phyloP scores from a whole-genome alignment of 306 rosid species.

The Mimosa bimucronata region DNA sequence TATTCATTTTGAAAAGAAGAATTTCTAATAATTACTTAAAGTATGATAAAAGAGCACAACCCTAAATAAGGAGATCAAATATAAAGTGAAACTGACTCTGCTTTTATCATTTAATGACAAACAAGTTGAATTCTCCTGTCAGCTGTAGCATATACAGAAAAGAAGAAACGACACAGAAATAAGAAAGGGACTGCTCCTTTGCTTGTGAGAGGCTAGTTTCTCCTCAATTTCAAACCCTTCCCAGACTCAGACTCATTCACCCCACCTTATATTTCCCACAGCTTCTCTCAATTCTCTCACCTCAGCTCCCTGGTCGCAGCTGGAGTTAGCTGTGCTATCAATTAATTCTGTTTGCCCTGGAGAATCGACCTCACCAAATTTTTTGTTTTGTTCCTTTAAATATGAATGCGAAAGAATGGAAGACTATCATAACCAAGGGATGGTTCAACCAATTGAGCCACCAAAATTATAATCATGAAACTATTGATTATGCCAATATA shows the following conservation, averaged over 20 bases:
- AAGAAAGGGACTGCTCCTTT: background rate
- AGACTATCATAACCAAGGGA: conserved; percentile 16
- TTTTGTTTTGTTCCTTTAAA: background rate
- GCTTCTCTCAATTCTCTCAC: background rate
- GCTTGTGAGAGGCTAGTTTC: background rate
- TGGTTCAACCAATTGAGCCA: background rate
- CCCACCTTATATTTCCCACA: background rate
- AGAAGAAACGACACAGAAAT: background rate
- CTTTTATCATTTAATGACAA: background rate
- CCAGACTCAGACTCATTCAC: background rate
- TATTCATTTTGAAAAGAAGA: conserved; percentile 14
- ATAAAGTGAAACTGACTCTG: background rate
- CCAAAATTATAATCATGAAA: background rate
- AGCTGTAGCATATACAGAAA: background rate
- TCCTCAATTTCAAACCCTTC: background rate
- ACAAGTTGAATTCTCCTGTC: background rate
- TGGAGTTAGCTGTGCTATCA: background rate
- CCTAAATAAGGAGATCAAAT: conserved; percentile 6
- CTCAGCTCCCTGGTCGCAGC: background rate
- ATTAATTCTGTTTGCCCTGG: background rate
- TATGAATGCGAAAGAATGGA: background rate
- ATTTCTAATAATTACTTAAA: background rate
- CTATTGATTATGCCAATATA: conserved; percentile 5
- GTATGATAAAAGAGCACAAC: background rate
- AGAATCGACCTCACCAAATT: background rate